Base-by-base conservation (phyloP, 805 yeast species). In the Lipomyces chichibuensis region DNA sequence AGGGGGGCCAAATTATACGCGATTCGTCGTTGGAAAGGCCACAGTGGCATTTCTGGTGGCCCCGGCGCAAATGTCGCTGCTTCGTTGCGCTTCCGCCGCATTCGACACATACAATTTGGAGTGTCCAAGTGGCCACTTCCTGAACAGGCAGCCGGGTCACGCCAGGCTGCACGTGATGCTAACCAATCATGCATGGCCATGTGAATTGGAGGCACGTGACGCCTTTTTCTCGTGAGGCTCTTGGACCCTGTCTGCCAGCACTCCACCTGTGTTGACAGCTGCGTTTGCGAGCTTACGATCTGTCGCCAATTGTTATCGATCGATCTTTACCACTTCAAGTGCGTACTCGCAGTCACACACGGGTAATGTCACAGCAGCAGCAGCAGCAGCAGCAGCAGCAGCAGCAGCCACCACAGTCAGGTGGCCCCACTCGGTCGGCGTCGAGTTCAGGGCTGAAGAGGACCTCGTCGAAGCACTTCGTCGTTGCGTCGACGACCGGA, bases 41-140 rank as follows among this genome's bases (percentile, higher is more conserved):
- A 69, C 71, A 29, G 71, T 69, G 71, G 70, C 71, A 60, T 65
- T 20, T 58, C 8, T 58, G 62, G 17, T 4, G 49, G 6, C 33
- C 63, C 23, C 39, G 53, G 37, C 67, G 53, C 60, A 25, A 43
- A 43, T 59, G 65, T 23, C 49, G 11, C 62, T 32, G 23, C 3
- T 11, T 33, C 9, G 60, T 25, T 33, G 27, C 37, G 43, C 17
- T 32, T 61, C 53, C 54, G 62, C 64, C 64, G 33, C 54, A 37
- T 33, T 20, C 33, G 63, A 9, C 59, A 20, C 23, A 25, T 5
- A 14, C 14, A n/a, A 23, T 56, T 13, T 17, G 1, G 14, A 33
- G 13, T 56, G 37, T 23, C 25, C 33, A 25, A 25, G 55, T 25
- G 33, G 33, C 33, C 33, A 25, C 55, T 29, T 25, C 33, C 33